Evolutionary conservation across 306 rosid species (phyloP), one percentile per base, ranked within the genome.

Genomic region (Inga oerstediana): DNA sequence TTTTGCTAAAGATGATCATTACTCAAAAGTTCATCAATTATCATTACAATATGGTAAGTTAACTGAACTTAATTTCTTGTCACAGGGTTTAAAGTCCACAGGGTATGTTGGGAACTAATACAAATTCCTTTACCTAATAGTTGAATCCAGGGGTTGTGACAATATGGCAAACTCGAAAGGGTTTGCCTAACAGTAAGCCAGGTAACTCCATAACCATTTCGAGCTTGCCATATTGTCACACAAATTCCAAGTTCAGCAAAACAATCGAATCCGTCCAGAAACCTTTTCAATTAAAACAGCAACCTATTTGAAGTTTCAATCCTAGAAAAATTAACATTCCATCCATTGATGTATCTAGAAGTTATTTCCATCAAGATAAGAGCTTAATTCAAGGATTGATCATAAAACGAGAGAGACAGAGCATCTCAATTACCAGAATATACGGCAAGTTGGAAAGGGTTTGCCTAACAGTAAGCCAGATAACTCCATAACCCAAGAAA

Each of bases 401-500:
- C 34, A 27, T 4, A 49, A 48, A 67, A 48, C 0, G 32, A 3
- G 24, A 51, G 5, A 54, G 30, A 82, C 22, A 41, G 20, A 14
- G 39, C 15, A 58, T 17, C 43, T 65, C 22, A 67, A 20, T 68
- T 80, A 92, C 97, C 92, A 91, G 49, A 64, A 86, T 32, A 79
- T 82, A 95, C 30, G 98, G 92, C 74, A 91, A 48, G 85, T n/a
- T 70, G 14, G 88, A 39, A 70, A 95, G 37, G 58, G 93, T 93
- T 69, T 86, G 80, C 77, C 73, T 86, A 62, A 88, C 52, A 81
- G 85, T 87, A 64, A 95, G 98, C 94, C 93, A 95, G 56, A 95
- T 73, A 79, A 89, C 84, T 0, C 95, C 97, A 87, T 93, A 95
- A 11, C 97, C 98, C 11, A 89, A 34, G 85, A 93, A 90, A 71